Evolutionary conservation across 2,329 filamentous ascomycete genomes (phyloP), one percentile per base, ranked within the genome.

Genomic region (Alternaria conjuncta): DNA sequence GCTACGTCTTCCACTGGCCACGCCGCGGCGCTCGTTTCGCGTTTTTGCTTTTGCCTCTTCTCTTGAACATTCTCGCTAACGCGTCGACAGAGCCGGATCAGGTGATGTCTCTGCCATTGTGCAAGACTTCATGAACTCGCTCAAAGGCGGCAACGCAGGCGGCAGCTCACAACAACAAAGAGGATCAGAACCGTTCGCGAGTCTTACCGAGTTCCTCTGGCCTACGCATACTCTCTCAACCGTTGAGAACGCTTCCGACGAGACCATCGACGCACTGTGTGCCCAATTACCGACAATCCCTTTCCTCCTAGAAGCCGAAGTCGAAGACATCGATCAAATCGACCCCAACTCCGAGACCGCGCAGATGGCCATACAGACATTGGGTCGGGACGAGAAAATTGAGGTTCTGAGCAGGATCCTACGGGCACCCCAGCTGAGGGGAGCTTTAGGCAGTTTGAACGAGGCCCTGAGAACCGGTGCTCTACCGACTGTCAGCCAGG

Each of bases 391-490:
- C 3, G 90, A 96, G 77, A 98, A 98, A 84, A 93, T 91, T 75
- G 85, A 86, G 21, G 87, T 98, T 12, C 81, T 99, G 46, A 90
- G 89, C 78, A 91, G 90, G 75, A 94, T 98, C 8, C 82, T 98
- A 13, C 88, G 92, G 67, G 96, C 92, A 69, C 95, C 96, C 18
- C 96, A 99, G 76, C 94, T 99, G 75, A 88, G 89, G 64, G 96
- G 98, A 79, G 95, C 93, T 70, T 82, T 97, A 43, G 88, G 89
- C 1, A 96, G 92, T 76, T 82, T 99, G 71, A 97, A 94, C 0
- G 89, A 94, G 80, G 96, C 96, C 12, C 84, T 99, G 59, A 86
- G 94, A 61, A 95, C 98, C 72, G 96, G 96, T 12, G 96, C 95
- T 0, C 82, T 99, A 61, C 94, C 95, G 5, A 96, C 90, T 71